Evolutionary conservation across 2,329 filamentous ascomycete genomes (phyloP), one percentile per base, ranked within the genome.

Genomic region (Trichoderma sp.): DNA sequence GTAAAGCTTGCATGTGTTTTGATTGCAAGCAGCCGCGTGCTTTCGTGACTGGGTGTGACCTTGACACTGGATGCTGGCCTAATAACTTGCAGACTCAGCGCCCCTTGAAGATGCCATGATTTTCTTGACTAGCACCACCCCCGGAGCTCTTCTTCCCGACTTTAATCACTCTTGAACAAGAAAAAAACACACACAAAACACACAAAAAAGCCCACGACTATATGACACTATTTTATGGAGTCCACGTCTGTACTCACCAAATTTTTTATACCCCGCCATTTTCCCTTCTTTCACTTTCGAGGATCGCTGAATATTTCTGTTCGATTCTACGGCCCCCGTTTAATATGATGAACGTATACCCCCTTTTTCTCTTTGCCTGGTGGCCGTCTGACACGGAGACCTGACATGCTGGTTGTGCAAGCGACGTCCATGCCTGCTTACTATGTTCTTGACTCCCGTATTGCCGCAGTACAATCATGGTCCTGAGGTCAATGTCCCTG

Each of bases 101-200:
- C 74, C 68, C 71, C 77, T 76, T 76, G 76, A 62, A 77, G 77
- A 79, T 81, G 77, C 77, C 77, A 72, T 80, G 77, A 77, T 77
- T 53, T 77, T 53, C 53, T 75, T 79, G 79, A 79, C 76, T 80
- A 78, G 79, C 75, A 75, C 75, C 73, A 74, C 78, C 74, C 62
- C 34, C 57, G 63, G 15, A 68, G n/a, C 24, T 39, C 34, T 47
- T 57, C 30, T 47, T 57, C 30, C 47, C 63, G 51, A 43, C 18
- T 12, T 57, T 53, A 36, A 56, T 30, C 26, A 14, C 34, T 72
- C 72, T 76, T 68, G 75, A 72, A 76, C 75, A 67, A 65, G 21
- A 36, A 62, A 18, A 62, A 34, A 62, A 61, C 14, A 34, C n/a
- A 39, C 39, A 39, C 36, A 39, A 39, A 39, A 43, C 39, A 61